Evolutionary conservation across 2,329 filamentous ascomycete species (phyloP).

Genomic region (Leptodontidium sp.): DNA sequence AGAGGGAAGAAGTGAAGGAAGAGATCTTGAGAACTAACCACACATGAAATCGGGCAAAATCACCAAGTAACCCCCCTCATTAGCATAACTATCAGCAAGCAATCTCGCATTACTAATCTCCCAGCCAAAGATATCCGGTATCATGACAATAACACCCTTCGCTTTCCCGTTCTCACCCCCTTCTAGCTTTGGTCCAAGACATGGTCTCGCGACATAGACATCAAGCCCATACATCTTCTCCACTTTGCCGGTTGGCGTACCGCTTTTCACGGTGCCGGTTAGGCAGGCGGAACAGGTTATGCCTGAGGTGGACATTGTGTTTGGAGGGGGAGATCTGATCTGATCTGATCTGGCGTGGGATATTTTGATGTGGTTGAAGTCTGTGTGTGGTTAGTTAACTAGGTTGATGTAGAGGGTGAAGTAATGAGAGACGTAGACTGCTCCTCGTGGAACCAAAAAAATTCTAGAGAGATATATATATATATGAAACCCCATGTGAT

Average conservation of each 20-base stretch:
- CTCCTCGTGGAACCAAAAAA: too few species aligned
- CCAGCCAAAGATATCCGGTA: conserved; percentile 59
- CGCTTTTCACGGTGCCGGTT: background rate
- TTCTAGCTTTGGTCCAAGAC: background rate
- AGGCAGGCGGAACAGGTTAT: conserved; percentile 10
- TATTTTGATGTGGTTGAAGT: background rate
- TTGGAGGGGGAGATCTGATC: background rate
- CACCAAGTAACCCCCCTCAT: conserved; percentile 51
- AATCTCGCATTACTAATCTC: conserved; percentile 54
- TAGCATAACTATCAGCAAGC: conserved; percentile 56
- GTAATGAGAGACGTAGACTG: too few species aligned
- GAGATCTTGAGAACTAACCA: conserved; percentile 43
- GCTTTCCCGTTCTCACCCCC: conserved; percentile 10
- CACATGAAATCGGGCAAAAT: conserved; percentile 60
- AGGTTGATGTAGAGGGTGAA: too few species aligned
- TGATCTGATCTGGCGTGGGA: too few species aligned
- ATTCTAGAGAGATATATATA: too few species aligned
- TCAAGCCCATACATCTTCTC: background rate
- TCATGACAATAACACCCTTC: conserved; percentile 55
- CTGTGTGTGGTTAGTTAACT: background rate
- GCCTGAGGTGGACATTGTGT: background rate
- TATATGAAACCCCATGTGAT: too few species aligned
- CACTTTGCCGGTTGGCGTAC: background rate
- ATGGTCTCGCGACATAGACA: background rate
- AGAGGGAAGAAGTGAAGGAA: background rate